Evolutionary conservation across 208 protist genomes (phyloP), one percentile per base, ranked within the genome.

Genomic region (Crithidia fasciculata): DNA sequence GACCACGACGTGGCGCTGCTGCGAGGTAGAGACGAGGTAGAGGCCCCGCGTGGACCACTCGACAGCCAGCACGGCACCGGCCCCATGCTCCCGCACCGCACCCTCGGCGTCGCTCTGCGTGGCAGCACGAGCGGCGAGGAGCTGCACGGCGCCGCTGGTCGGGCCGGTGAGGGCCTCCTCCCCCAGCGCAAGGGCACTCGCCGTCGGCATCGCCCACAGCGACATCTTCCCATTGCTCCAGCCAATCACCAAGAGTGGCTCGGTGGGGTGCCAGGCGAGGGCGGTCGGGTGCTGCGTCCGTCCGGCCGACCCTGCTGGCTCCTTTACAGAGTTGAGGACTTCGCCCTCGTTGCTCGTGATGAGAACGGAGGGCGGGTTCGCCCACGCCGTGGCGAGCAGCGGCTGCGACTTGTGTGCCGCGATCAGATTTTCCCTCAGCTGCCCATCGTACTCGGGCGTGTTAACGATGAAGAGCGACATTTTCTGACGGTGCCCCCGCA

Each of bases 241-340:
- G 19, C 95, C 95, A 59, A 95, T 89, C 10, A 85, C 71, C 7
- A 98, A 75, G 28, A 94, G 55, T 36, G 76, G 41, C 47, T 91
- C 78, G 8, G 62, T 81, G 12, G 95, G 95, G 73, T 98, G 95
- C 95, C 95, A 98, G 9, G 85, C 79, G 28, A 97, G 75, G 28
- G 78, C 67, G 7, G 89, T 89, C 6, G 66, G 52, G 69, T 66
- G 69, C 74, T 80, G 59, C 45, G 69, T 74, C 55, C 76, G 53
- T 53, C 76, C 76, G 16, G 61, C 59, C 16, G 76, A 65, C 8
- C 69, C 61, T 0, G 57, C 70, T 8, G 81, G 87, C 49, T 82
- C 75, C 16, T 88, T 67, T 6, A 93, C 72, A 5, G 74, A 70
- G 0, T 84, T 81, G 18, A 95, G 80, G n/a, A 80, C 67, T 53